Base-by-base conservation (phyloP, 768 basidiomycete species). In the Suillus tomentosus region DNA sequence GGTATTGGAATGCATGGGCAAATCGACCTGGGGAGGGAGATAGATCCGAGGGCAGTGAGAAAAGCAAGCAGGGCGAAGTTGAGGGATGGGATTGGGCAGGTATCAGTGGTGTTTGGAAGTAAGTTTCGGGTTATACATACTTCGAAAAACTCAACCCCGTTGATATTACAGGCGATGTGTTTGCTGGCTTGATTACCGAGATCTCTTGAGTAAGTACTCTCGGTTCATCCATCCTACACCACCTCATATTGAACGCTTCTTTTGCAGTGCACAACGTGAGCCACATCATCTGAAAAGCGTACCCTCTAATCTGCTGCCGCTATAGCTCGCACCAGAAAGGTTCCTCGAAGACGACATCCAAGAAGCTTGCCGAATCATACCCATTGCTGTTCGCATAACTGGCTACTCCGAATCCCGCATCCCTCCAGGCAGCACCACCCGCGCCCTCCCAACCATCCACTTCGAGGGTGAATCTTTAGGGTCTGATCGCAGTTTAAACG, bases 41-140 rank as follows among this genome's bases (percentile, higher is more conserved):
- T 60, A 55, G 36, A 47, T 24, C 15, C 11, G 27, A 31, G 36
- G 15, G 13, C 31, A 55, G 19, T 36, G 15, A 7, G 48, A 64
- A 50, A 37, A 27, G 37, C 3, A 55, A 50, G 47, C 5, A 67
- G 14, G 69, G 64, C 2, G 75, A 69, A 34, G 65, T 73, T 55
- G 73, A 75, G 6, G 85, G 85, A 5, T 85, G 84, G 84, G 85
- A 86, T 68, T 87, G 86, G 85, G 86, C 85, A 1, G 85, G 84
- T 9, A 83, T 80, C 3, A 71, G 77, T 50, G 85, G 85, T 19
- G 74, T 79, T 57, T 87, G 85, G 84, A 78, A 79, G 85, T 85
- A 67, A 68, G 82, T 74, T 4, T 3, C 11, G 15, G 55, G 17
- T 15, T 24, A 17, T 36, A 45, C 13, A 3, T 36, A 13, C 17